phyloP scores from a whole-genome alignment of 2,329 filamentous ascomycete genomes.

The Akanthomyces uredinophilus region DNA sequence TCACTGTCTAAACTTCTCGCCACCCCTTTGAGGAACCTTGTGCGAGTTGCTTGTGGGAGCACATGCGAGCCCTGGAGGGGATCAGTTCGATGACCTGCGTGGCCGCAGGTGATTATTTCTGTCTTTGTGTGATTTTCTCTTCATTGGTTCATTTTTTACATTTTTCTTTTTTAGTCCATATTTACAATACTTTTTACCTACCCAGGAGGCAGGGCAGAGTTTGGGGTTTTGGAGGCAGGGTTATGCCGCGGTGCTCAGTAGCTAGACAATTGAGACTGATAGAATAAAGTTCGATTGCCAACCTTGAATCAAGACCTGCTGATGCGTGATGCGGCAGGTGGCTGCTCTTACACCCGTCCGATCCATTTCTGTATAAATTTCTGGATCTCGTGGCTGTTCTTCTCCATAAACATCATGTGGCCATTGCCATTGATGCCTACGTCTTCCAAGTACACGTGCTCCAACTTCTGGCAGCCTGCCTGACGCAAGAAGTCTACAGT shows the following conservation, averaged over 20 bases:
- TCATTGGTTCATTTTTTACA: slow-evolving; percentile 19
- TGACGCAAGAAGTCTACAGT: slow-evolving; percentile 37
- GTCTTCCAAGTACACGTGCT: slow-evolving; percentile 33
- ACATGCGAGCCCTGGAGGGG: not conserved
- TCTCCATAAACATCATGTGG: slow-evolving; percentile 45
- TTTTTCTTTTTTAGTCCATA: slow-evolving; percentile 15
- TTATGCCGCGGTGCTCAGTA: not conserved
- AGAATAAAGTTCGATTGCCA: not conserved
- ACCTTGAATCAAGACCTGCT: not conserved
- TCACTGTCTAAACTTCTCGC: not conserved
- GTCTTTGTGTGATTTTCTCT: slow-evolving; percentile 14
- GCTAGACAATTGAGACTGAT: slow-evolving; percentile 9
- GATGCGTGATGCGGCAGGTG: not conserved
- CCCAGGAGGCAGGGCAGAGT: slow-evolving; percentile 5
- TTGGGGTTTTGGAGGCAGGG: not conserved
- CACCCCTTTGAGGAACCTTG: not conserved
- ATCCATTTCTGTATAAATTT: slow-evolving; percentile 23
- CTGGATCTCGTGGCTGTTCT: slow-evolving; percentile 39
- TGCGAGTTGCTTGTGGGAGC: not conserved
- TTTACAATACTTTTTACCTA: slow-evolving; percentile 16
- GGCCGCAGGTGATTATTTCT: slow-evolving; percentile 2
- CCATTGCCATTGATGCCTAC: slow-evolving; percentile 39
- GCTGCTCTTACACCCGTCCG: not conserved
- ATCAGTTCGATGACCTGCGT: not conserved
- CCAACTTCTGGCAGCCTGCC: slow-evolving; percentile 32